Conservation (phyloP, 1,284 basidiomycete species). For the Microbotryum saponariae region DNA sequence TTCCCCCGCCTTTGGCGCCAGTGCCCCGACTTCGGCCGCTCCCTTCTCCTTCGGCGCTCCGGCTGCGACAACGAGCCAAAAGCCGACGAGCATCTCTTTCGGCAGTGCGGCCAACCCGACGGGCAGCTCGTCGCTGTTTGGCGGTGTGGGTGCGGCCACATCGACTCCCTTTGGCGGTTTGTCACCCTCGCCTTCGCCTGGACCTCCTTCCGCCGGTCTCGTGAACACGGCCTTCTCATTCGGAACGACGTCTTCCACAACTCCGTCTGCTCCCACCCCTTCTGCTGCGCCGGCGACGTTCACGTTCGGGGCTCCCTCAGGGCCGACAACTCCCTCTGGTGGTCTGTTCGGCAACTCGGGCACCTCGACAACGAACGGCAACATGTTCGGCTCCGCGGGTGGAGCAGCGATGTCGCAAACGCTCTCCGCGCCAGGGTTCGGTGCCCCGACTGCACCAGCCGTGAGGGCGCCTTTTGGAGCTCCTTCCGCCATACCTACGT, state of each 20-base stretch:
- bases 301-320: slow-evolving; percentile 7
- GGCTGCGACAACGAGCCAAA: background rate
- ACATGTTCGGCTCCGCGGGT: no score
- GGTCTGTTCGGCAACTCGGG: background rate
- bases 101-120: slow-evolving; percentile 1
- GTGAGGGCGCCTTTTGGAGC: background rate
- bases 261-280: slow-evolving; percentile 15
- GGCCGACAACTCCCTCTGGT: background rate
- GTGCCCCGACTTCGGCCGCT: background rate
- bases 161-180: background rate
- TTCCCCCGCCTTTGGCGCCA: background rate
- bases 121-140: slow-evolving; percentile 1
- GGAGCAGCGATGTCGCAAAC: no score
- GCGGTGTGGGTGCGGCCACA: slow-evolving; percentile 1
- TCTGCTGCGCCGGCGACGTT: slow-evolving; percentile 8
- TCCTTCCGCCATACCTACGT: background rate
- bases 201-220: background rate
- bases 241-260: slow-evolving; percentile 10
- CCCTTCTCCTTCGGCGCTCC: slow-evolving; percentile 16
- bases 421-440: background rate
- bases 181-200: slow-evolving; percentile 3
- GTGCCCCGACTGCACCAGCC: background rate
- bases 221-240: slow-evolving; percentile 8
- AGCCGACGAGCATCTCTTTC: slow-evolving; percentile 8
- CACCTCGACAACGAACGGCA: background rate